Conservation (phyloP, 345 rosid genomes). For the Populus davidiana region DNA sequence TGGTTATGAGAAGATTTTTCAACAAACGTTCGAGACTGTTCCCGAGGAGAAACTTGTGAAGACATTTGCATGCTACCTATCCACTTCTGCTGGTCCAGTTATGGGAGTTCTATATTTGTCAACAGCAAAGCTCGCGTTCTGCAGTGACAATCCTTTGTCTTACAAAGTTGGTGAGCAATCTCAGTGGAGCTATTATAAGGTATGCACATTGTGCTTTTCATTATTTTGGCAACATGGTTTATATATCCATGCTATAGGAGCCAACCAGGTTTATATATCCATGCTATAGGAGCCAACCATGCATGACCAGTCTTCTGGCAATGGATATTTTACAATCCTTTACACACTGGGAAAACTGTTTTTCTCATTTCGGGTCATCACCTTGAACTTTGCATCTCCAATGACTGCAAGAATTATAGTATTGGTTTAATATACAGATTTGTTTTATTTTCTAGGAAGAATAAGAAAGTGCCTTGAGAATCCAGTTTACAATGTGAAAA, state of each 20-base stretch:
- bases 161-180: conserved; percentile 70
- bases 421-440: neutral
- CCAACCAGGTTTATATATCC: neutral
- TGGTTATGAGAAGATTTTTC: conserved; percentile 87
- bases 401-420: neutral
- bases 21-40: conserved; percentile 63
- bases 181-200: conserved; percentile 89
- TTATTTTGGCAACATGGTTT: neutral
- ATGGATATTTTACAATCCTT: neutral
- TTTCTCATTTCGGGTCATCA: neutral
- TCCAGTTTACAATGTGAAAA: neutral
- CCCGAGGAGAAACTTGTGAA: conserved; percentile 78
- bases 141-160: conserved; percentile 81
- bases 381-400: neutral
- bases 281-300: neutral
- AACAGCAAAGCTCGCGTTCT: conserved; percentile 70
- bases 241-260: neutral
- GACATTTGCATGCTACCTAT: conserved; percentile 82
- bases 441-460: neutral
- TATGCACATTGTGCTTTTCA: conserved; percentile 19
- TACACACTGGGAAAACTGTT: neutral
- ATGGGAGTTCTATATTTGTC: conserved; percentile 86
- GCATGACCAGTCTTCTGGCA: neutral
- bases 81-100: conserved; percentile 97
- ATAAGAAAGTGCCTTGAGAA: neutral